These are phyloP conservation scores for Nicotiana knightiana DNA, from an alignment of 257 asterid species.

Conservation along the genomic window DNA sequence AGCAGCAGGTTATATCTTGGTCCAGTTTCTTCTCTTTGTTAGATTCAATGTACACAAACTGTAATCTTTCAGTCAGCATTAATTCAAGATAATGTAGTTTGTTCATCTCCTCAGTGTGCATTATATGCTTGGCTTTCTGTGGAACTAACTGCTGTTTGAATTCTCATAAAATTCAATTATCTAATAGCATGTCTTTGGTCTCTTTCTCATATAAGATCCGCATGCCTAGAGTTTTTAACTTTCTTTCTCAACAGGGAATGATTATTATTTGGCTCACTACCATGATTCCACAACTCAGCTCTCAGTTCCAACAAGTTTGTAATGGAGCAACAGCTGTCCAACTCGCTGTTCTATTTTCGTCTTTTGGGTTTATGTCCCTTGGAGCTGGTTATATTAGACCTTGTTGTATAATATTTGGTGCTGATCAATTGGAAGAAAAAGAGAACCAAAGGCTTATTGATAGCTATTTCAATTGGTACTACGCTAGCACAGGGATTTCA, in stretches of 20 bases:
- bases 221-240: background rate
- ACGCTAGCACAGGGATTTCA: conserved; percentile 13
- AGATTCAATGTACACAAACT: too few relatives aligned
- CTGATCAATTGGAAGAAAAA: conserved; percentile 8
- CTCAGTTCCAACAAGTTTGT: conserved; percentile 4
- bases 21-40: too few relatives aligned
- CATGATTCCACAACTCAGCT: conserved; percentile 6
- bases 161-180: background rate
- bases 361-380: conserved; percentile 9
- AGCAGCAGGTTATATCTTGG: too few relatives aligned
- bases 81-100: background rate
- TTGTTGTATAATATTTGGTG: conserved; percentile 15
- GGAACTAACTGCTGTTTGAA: background rate
- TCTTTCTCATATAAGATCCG: background rate
- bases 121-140: background rate
- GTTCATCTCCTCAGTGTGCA: background rate
- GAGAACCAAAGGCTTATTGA: background rate
- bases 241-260: conserved; percentile 11
- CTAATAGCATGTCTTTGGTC: background rate
- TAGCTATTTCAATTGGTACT: conserved; percentile 13
- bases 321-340: conserved; percentile 1
- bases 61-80: too few relatives aligned
- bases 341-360: background rate
- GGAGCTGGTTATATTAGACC: conserved; percentile 23
- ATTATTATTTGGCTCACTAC: conserved; percentile 21